phyloP scores from a whole-genome alignment of 2,329 filamentous ascomycete genomes.

The Amesomyces nigricolor region DNA sequence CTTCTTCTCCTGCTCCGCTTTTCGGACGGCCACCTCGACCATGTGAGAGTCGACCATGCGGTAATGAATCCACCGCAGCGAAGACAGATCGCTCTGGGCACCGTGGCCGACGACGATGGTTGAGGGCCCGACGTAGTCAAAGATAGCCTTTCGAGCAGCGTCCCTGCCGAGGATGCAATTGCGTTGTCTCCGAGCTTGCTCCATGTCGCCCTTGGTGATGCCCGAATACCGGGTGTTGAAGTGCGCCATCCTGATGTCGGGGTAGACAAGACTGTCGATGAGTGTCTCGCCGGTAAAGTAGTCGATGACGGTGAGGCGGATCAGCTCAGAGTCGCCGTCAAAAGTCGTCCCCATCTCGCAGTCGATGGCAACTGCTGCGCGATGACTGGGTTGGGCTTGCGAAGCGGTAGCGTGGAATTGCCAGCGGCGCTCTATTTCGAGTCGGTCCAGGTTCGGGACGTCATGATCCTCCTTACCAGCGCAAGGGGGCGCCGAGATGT shows the following conservation, averaged over 20 bases:
- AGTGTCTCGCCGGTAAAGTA: constrained; percentile 45
- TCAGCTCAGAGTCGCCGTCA: constrained; percentile 44
- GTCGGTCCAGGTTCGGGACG: neutral
- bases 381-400: neutral
- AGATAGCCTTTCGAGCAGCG: constrained; percentile 39
- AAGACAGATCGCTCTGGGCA: constrained; percentile 37
- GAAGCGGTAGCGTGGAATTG: constrained; percentile 8
- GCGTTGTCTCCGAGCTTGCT: constrained; percentile 29
- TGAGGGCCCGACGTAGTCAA: constrained; percentile 38
- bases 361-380: constrained; percentile 34
- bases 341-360: constrained; percentile 50
- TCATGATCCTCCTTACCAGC: neutral
- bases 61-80: constrained; percentile 44
- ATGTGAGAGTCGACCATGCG: constrained; percentile 42
- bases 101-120: constrained; percentile 47
- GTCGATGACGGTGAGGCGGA: constrained; percentile 47
- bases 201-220: constrained; percentile 37
- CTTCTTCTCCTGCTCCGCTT: constrained; percentile 19
- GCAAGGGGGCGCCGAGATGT: constrained; percentile 3
- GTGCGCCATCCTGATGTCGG: constrained; percentile 41
- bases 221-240: constrained; percentile 48
- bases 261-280: constrained; percentile 46
- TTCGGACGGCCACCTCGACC: constrained; percentile 26
- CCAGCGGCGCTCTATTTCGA: constrained; percentile 6
- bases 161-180: constrained; percentile 38